Percentiles rank a stretch among this genome's conserved stretches.
Conservation (phyloP, 1,139 yeast species). For the Suhomyces taliae region DNA sequence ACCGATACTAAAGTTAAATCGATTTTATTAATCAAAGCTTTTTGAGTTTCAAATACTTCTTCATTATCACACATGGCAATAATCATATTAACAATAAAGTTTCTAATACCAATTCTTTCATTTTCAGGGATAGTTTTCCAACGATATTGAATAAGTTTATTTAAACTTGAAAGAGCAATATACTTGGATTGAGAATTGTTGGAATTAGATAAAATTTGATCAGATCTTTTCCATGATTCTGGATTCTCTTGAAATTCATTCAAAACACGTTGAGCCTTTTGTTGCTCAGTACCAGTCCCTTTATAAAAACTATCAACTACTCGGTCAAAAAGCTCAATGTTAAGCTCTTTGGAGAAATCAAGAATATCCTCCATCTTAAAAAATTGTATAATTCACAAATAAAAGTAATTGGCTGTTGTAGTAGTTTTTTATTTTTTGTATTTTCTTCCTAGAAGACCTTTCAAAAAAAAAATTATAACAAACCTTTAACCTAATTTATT, state of each 20-base stretch:
- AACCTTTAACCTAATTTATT: no score
- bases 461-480: no score
- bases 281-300: conserved; percentile 79
- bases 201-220: conserved; percentile 79
- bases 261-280: conserved; percentile 77
- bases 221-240: conserved; percentile 95
- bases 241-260: conserved; percentile 93
- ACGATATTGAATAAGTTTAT: conserved; percentile 82
- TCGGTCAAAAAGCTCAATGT: conserved; percentile 74
- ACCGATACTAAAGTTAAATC: conserved; percentile 92
- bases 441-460: no score
- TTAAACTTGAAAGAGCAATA: conserved; percentile 86
- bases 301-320: conserved; percentile 86
- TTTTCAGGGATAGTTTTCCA: conserved; percentile 92
- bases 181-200: conserved; percentile 84
- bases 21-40: conserved; percentile 86
- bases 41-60: conserved; percentile 67
- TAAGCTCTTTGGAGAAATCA: conserved; percentile 83
- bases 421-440: no score
- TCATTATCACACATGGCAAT: conserved; percentile 89
- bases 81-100: conserved; percentile 91
- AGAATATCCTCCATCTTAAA: conserved; percentile 84
- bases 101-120: conserved; percentile 86
- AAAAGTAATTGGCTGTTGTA: no score
- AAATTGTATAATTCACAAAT: no score